Percentiles rank a stretch among this genome's conserved stretches.
These are phyloP conservation scores for Phaeosphaeria sp. DNA, from an alignment of 2,329 filamentous ascomycete genomes.

Conservation along the genomic window DNA sequence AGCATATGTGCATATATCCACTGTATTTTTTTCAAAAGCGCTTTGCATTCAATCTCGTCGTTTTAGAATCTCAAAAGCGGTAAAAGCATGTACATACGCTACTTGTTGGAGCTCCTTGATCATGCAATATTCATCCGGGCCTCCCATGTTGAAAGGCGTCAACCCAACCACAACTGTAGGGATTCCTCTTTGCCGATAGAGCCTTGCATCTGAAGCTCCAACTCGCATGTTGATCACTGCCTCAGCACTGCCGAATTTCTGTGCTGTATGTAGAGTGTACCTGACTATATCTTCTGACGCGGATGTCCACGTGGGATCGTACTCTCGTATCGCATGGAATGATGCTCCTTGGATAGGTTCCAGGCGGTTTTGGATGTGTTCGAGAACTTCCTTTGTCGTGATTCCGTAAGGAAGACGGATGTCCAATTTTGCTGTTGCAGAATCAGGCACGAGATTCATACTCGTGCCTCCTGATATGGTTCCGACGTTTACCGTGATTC, in stretches of 20 bases:
- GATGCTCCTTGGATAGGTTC: background rate
- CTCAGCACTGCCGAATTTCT: background rate
- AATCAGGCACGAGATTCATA: constrained; percentile 3
- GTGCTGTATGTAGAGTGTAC: background rate
- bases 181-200: background rate
- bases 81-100: background rate
- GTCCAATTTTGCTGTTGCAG: background rate
- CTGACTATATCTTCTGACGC: background rate
- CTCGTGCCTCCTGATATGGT: background rate
- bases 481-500: background rate
- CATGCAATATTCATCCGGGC: background rate
- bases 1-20: no score
- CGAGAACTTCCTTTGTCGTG: background rate
- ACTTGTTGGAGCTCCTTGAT: background rate
- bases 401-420: background rate
- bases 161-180: constrained; percentile 2
- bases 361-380: background rate
- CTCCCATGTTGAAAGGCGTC: constrained; percentile 3
- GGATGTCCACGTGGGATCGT: background rate
- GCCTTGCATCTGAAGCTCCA: background rate
- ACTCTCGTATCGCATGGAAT: background rate
- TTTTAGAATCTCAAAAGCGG: background rate
- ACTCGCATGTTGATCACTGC: background rate
- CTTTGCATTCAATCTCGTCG: background rate
- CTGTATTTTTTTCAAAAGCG: background rate